Conservation (phyloP, 1,284 basidiomycete species). For the Puccinia hordei region DNA sequence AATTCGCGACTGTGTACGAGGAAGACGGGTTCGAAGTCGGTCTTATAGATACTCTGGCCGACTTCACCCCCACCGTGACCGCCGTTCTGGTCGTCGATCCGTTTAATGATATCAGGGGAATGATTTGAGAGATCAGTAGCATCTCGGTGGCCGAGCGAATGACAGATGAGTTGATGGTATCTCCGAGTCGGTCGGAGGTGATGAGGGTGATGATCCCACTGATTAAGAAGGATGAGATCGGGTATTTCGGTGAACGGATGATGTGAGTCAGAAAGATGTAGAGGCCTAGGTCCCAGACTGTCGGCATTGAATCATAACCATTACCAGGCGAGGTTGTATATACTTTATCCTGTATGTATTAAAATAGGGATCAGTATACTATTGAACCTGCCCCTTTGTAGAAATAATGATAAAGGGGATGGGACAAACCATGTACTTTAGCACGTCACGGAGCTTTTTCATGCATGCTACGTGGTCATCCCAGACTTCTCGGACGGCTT, state of each 20-base stretch:
- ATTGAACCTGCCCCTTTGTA: background rate
- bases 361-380: slow-evolving; percentile 32
- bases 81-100: slow-evolving; percentile 34
- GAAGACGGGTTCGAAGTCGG: slow-evolving; percentile 81
- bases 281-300: slow-evolving; percentile 80
- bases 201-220: slow-evolving; percentile 82
- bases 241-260: slow-evolving; percentile 65
- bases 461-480: slow-evolving; percentile 90
- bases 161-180: slow-evolving; percentile 84
- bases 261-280: slow-evolving; percentile 83
- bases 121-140: slow-evolving; percentile 50
- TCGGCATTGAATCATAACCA: slow-evolving; percentile 67
- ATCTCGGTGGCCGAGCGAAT: slow-evolving; percentile 71
- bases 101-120: slow-evolving; percentile 37
- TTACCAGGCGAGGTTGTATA: slow-evolving; percentile 66
- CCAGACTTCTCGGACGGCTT: slow-evolving; percentile 83
- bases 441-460: slow-evolving; percentile 82
- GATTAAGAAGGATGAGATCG: slow-evolving; percentile 81
- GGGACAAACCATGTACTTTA: slow-evolving; percentile 86
- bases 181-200: slow-evolving; percentile 86
- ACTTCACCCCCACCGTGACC: slow-evolving; percentile 57
- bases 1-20: slow-evolving; percentile 76
- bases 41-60: slow-evolving; percentile 72
- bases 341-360: slow-evolving; percentile 73
- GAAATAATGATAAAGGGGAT: background rate